A percentile compares a stretch with the other conserved stretches of the same genome.
Evolutionary conservation across 1,284 basidiomycete genomes (phyloP).

Genomic region (Inonotus hispidus): DNA sequence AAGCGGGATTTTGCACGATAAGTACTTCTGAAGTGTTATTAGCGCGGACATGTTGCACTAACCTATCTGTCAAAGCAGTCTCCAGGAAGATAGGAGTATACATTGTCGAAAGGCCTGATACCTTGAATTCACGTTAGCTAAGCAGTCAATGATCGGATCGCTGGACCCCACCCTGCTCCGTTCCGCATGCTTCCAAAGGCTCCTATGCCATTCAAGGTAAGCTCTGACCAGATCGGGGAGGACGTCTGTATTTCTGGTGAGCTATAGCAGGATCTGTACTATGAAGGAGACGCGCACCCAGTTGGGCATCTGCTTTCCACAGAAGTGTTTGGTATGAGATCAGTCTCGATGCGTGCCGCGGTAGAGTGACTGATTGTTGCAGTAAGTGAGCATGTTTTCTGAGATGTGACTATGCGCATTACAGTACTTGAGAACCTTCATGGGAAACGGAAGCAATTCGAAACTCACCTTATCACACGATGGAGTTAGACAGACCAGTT

Average conservation of each 20-base stretch:
- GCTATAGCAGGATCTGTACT: background rate
- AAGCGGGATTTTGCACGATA: background rate
- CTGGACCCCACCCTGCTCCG: background rate
- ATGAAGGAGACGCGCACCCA: background rate
- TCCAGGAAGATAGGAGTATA: constrained; percentile 3
- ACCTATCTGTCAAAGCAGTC: background rate
- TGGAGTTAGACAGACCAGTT: background rate
- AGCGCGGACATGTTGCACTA: background rate
- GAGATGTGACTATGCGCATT: background rate
- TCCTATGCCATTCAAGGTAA: constrained; percentile 12
- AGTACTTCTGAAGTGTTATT: background rate
- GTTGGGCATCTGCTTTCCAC: constrained; percentile 4
- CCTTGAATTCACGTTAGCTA: background rate
- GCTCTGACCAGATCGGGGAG: background rate
- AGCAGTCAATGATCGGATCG: background rate
- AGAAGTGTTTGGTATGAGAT: constrained; percentile 7
- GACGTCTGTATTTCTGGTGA: background rate
- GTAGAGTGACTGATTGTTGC: background rate
- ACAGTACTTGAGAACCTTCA: background rate
- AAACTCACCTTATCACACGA: background rate
- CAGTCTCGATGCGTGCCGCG: background rate
- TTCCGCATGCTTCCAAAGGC: constrained; percentile 2
- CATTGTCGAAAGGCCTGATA: background rate
- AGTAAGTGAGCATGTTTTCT: background rate
- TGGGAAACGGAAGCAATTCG: background rate